Evolutionary conservation across 257 asterid species (phyloP), one percentile per base, ranked within the genome.

Genomic region (Misopates orontium): DNA sequence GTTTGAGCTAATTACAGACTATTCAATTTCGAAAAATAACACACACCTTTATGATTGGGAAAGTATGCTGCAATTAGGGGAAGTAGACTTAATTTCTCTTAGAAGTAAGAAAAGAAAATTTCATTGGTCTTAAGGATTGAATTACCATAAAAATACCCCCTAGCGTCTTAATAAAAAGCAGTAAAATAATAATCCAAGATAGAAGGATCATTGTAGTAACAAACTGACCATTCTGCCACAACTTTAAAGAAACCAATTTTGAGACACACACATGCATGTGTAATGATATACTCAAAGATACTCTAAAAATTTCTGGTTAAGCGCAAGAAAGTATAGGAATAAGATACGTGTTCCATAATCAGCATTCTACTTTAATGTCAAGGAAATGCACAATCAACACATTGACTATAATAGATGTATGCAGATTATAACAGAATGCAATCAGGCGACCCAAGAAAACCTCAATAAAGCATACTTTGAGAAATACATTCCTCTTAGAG

Each of bases 381-480:
- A 49, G 45, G 57, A 76, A 28, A 68, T 62, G 50, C 69, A 55
- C 53, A 54, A 66, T 51, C 24, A 62, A 25, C 32, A 24, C 31
- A 40, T 42, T 55, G 8, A 13, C 19, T 39, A 47, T 72, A 17
- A 67, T 16, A 28, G 36, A 28, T 28, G 36, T 28, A 42, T 14
- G 48, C 16, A 14, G 48, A 42, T 42, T 42, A 11, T 42, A 13
- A 42, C 22, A 40, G 45, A 62, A n/a, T 20, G 59, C 54, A 19
- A 48, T 57, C 64, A 21, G 36, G 48, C 13, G 23, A 21, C 77
- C 36, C 60, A 70, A n/a, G 54, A 15, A 44, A 51, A 28, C 44
- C 41, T 44, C 52, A 55, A 19, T 48, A 16, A 56, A 22, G 45
- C 64, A 44, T 36, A 48, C 20, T 24, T 42, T 74, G 28, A 8